Conservation (phyloP, 441 rosid genomes). For the Breynia disticha region DNA sequence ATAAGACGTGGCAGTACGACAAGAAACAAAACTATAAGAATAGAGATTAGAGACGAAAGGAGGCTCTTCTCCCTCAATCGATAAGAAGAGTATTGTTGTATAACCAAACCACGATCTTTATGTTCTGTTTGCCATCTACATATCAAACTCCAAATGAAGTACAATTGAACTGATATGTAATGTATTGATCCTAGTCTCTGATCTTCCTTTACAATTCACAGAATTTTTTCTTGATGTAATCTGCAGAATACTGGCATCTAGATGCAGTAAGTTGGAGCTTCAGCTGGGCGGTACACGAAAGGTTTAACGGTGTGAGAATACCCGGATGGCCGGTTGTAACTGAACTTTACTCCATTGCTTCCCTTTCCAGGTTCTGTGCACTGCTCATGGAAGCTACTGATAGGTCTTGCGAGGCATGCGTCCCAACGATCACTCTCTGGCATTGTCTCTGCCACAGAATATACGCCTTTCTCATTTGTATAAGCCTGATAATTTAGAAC, state of each 20-base stretch:
- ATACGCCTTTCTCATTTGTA: conserved; percentile 66
- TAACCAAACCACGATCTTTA: no score
- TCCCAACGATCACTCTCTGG: conserved; percentile 94
- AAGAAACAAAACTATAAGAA: no score
- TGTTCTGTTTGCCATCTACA: no score
- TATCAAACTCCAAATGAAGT: no score
- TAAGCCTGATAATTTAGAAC: conserved; percentile 90
- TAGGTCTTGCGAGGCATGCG: conserved; percentile 80
- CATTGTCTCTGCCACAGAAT: conserved; percentile 93
- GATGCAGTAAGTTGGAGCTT: conserved; percentile 57
- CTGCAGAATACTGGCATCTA: conserved; percentile 9
- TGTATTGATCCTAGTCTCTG: neutral
- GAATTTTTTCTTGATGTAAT: neutral
- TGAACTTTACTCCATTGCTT: conserved; percentile 65
- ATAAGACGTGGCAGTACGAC: no score
- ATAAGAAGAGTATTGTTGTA: no score
- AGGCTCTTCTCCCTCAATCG: no score
- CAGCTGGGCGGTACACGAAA: conserved; percentile 53
- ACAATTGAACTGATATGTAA: no score
- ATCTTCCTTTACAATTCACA: neutral
- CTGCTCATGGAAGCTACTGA: conserved; percentile 70
- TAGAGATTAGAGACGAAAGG: no score
- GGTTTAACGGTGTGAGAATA: conserved; percentile 59
- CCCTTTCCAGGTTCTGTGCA: conserved; percentile 53
- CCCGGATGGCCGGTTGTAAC: conserved; percentile 69